Percentiles rank a stretch among this genome's conserved stretches.
Evolutionary conservation across 192 early-diverging fungal genomes (phyloP).

Genomic region (Dimargaris verticillata): DNA sequence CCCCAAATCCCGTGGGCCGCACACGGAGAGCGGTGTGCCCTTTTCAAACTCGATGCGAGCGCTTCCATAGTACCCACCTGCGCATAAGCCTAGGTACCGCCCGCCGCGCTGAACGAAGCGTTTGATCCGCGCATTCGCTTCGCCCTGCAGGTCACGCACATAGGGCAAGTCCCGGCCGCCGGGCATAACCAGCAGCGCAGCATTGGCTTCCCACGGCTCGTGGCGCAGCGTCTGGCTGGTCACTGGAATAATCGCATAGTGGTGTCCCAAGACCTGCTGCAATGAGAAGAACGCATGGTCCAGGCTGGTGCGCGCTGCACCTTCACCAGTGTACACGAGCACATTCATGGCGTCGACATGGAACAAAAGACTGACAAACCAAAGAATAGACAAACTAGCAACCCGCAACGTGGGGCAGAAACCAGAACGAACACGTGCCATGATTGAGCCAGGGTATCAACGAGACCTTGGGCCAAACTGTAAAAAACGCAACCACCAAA

Average conservation of each 20-base stretch:
- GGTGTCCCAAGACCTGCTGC: slow-evolving; percentile 51
- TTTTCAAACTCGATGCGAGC: slow-evolving; percentile 61
- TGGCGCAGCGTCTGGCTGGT: slow-evolving; percentile 45
- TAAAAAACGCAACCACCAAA: no score
- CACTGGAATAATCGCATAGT: slow-evolving; percentile 81
- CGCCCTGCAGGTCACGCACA: slow-evolving; percentile 46
- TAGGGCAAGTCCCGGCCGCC: slow-evolving; percentile 82
- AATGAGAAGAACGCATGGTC: slow-evolving; percentile 52
- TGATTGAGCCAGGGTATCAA: no score
- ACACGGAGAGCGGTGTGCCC: slow-evolving; percentile 39
- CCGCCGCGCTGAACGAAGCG: slow-evolving; percentile 61
- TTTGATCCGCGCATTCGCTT: slow-evolving; percentile 39
- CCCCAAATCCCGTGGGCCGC: slow-evolving; percentile 52
- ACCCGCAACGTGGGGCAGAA: no score
- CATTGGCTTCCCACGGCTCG: slow-evolving; percentile 82
- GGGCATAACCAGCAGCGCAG: slow-evolving; percentile 72
- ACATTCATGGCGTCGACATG: slow-evolving; percentile 44
- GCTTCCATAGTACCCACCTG: slow-evolving; percentile 73
- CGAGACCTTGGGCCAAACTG: no score
- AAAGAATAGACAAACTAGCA: background rate
- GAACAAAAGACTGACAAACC: background rate
- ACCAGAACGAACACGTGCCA: no score
- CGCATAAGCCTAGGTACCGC: slow-evolving; percentile 81
- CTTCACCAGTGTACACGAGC: slow-evolving; percentile 68
- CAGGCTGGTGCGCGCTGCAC: slow-evolving; percentile 40